Evolutionary conservation across 345 rosid genomes (phyloP).

Genomic region (Rhodamnia rubescens): DNA sequence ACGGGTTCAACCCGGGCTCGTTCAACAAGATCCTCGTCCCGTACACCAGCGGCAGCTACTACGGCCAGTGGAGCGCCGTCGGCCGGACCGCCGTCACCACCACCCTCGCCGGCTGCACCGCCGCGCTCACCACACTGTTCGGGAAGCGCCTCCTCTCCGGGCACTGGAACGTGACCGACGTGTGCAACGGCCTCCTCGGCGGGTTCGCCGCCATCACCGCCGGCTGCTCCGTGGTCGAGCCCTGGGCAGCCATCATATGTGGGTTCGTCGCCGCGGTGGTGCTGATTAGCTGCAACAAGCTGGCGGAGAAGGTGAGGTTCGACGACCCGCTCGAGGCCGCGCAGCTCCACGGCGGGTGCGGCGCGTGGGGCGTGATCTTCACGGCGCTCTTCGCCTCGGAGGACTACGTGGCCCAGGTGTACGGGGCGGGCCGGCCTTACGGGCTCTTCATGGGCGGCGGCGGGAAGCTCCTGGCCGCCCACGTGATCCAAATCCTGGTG

Average conservation of each 20-base stretch:
- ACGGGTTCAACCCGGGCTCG: constrained; percentile 36
- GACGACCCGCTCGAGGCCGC: constrained; percentile 89
- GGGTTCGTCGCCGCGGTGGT: constrained; percentile 77
- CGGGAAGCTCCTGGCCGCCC: constrained; percentile 69
- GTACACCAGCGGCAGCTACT: constrained; percentile 29
- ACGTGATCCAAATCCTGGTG: constrained; percentile 58
- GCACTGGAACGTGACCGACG: constrained; percentile 89
- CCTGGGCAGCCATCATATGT: constrained; percentile 85
- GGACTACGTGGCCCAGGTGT: constrained; percentile 44
- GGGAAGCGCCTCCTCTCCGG: constrained; percentile 63
- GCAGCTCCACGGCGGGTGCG: constrained; percentile 90
- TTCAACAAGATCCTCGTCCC: constrained; percentile 13
- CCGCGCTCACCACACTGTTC: constrained; percentile 83
- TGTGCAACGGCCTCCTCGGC: constrained; percentile 83
- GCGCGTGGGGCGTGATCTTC: constrained; percentile 80
- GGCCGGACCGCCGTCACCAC: constrained; percentile 93
- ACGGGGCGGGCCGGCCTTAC: constrained; percentile 31
- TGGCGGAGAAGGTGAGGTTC: constrained; percentile 42
- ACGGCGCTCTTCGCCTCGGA: constrained; percentile 64
- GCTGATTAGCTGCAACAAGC: constrained; percentile 58
- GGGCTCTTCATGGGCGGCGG: constrained; percentile 92
- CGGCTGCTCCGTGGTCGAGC: constrained; percentile 83
- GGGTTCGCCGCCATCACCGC: constrained; percentile 87
- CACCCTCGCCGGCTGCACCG: constrained; percentile 77
- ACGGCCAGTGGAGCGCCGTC: constrained; percentile 59